These are phyloP conservation scores for Daldinia sp. DNA, from an alignment of 2,329 filamentous ascomycete species.

Conservation along the genomic window DNA sequence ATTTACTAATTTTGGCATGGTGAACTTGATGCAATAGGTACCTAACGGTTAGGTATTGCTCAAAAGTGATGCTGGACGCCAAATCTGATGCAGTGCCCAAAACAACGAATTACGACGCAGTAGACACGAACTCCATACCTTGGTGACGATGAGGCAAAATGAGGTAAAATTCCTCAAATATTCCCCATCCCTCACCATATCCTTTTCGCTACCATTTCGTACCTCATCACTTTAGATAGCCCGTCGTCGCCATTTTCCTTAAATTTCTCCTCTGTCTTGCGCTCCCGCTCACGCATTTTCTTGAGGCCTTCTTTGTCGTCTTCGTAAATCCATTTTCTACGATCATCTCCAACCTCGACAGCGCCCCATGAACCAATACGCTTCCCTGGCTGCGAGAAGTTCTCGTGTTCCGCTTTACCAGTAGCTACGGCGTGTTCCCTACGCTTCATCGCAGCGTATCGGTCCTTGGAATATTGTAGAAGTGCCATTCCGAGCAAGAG, in stretches of 20 bases:
- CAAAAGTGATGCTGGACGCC: conserved; percentile 18
- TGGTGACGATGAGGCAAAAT: not conserved
- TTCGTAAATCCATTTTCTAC: conserved; percentile 83
- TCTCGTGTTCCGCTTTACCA: conserved; percentile 59
- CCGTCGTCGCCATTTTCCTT: conserved; percentile 61
- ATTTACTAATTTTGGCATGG: not conserved
- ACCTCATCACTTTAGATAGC: conserved; percentile 70
- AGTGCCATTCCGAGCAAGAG: conserved; percentile 88
- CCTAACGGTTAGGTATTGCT: no score
- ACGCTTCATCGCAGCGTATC: conserved; percentile 83
- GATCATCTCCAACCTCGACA: conserved; percentile 89
- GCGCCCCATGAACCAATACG: conserved; percentile 83
- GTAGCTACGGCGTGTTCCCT: conserved; percentile 63
- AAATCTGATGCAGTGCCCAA: conserved; percentile 13
- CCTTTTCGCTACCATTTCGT: conserved; percentile 95
- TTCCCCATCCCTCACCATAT: conserved; percentile 83
- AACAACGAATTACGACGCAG: not conserved
- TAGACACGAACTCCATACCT: not conserved
- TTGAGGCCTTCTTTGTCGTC: conserved; percentile 79
- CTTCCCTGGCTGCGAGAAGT: conserved; percentile 74
- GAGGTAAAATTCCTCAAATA: not conserved
- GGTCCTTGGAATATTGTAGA: conserved; percentile 77
- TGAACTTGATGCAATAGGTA: conserved; percentile 16
- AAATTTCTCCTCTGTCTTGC: conserved; percentile 67
- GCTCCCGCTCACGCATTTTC: conserved; percentile 68